Base-by-base conservation (phyloP, 495 filamentous ascomycete genomes). In the Talaromyces adpressus region DNA sequence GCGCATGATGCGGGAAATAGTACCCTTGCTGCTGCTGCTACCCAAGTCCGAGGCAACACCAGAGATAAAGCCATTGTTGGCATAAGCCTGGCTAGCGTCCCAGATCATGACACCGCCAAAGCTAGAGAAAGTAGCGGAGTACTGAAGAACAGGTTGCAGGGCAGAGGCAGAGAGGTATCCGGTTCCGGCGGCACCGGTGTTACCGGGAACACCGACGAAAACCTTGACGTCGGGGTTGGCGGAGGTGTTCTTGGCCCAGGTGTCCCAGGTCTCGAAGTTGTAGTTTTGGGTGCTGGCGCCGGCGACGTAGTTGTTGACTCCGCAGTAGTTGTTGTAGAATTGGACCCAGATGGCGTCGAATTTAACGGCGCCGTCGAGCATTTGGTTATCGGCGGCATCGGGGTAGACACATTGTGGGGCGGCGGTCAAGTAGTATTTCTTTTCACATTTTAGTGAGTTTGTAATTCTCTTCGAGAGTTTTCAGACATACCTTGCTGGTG, bases 251-350 rank as follows among this genome's bases (percentile, higher is more conserved):
- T 85, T 81, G 6, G 89, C 87, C 87, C 89, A 92, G 65, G 77
- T 77, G 64, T 91, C 87, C 89, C 89, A 91, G 60, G 79, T 80
- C 14, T 74, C 78, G 70, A 90, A 87, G 74, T 91, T 90, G 76
- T 87, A 91, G 65, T 84, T 81, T 70, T 83, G 83, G 5, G 72
- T 79, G 9, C 69, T 61, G 0, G 72, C 29, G 4, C 82, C 76
- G 1, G 73, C n/a, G 11, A 71, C 61, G 72, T 79, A 91, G 20
- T 77, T 76, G 57, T 78, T 72, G 3, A 85, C 69, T 16, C 88
- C 87, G 71, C 88, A 90, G 67, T 75, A 84, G 77, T 88, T 89
- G 81, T 91, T 87, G 77, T 90, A 91, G 79, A 90, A 90, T 71
- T 90, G 87, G 18, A 90, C 81, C 69, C 81, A 87, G 36, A 90